Conservation (phyloP, 441 rosid genomes). For the Sinapis alba region DNA sequence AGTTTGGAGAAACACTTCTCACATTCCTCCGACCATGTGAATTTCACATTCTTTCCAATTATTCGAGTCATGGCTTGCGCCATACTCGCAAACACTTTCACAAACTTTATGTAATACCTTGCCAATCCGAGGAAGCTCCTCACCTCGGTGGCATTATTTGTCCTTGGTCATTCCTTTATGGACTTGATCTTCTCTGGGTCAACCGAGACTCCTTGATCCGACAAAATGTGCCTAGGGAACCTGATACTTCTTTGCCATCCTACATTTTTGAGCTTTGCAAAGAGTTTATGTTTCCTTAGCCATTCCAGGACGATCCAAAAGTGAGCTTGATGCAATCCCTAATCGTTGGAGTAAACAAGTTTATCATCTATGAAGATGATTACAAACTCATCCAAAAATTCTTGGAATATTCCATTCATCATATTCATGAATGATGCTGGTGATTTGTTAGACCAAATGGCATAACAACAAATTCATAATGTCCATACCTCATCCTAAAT, state of each 20-base stretch:
- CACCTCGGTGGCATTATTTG: no score
- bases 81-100: no score
- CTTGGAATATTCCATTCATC: neutral
- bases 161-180: neutral
- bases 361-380: neutral
- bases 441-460: no score
- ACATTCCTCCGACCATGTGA: neutral
- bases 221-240: neutral
- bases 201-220: neutral
- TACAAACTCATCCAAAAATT: neutral
- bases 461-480: no score
- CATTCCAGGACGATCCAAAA: neutral
- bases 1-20: neutral
- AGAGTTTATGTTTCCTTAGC: neutral
- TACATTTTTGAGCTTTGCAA: neutral
- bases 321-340: neutral
- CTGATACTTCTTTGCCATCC: neutral
- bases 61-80: neutral
- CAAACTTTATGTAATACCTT: no score
- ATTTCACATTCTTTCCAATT: neutral
- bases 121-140: no score
- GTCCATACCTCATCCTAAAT: no score
- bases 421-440: neutral
- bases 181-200: neutral
- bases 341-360: neutral